phyloP scores from a whole-genome alignment of 2,329 filamentous ascomycete species.

The Nemania diffusa region DNA sequence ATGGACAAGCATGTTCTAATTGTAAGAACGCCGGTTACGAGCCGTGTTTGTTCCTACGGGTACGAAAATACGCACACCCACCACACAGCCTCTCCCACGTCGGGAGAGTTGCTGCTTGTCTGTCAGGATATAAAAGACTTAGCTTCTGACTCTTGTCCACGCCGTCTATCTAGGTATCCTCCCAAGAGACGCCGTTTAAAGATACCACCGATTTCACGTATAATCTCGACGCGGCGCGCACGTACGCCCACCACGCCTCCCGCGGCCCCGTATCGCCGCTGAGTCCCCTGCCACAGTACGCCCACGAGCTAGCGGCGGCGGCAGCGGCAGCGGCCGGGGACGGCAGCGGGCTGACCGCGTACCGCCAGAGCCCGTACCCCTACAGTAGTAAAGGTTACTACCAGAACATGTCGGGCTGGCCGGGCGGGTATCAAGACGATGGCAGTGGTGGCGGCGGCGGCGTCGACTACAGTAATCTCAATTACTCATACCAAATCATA shows the following conservation, averaged over 20 bases:
- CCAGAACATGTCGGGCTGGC: constrained; percentile 50
- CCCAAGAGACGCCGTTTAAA: constrained; percentile 51
- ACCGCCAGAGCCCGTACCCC: constrained; percentile 50
- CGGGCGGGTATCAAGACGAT: constrained; percentile 52
- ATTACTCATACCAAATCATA: constrained; percentile 51
- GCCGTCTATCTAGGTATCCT: constrained; percentile 49
- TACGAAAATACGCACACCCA: constrained; percentile 52
- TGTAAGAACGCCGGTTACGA: constrained; percentile 79
- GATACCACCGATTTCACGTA: constrained; percentile 51
- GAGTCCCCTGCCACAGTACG: constrained; percentile 49
- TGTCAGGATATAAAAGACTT: not conserved
- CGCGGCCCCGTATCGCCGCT: constrained; percentile 47
- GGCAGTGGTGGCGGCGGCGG: too few relatives aligned
- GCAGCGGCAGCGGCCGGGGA: constrained; percentile 48
- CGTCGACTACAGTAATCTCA: constrained; percentile 52
- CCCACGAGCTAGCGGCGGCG: constrained; percentile 51
- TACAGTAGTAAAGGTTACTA: constrained; percentile 52
- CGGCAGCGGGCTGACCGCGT: constrained; percentile 49
- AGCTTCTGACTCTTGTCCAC: constrained; percentile 14
- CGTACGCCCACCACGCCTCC: constrained; percentile 47
- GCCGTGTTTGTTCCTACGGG: constrained; percentile 82
- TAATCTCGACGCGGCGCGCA: constrained; percentile 51
- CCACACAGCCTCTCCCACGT: constrained; percentile 31
- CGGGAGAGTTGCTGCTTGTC: not conserved
- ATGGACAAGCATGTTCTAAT: constrained; percentile 82